These are phyloP conservation scores for Trypanosoma platydactyli DNA, from an alignment of 208 protist species.

Conservation along the genomic window DNA sequence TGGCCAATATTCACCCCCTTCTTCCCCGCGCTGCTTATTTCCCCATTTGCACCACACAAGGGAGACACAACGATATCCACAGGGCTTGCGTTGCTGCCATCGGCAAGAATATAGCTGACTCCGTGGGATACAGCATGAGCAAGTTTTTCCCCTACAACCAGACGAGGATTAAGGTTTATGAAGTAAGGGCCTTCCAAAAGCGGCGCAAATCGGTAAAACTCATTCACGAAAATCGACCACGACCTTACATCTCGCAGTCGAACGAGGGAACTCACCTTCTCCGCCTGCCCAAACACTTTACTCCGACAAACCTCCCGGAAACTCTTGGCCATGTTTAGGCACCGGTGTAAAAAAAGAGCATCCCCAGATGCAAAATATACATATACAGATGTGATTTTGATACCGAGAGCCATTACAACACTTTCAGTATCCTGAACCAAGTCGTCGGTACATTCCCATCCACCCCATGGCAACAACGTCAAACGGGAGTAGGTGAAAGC, in stretches of 20 bases:
- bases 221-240: constrained; percentile 56
- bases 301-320: constrained; percentile 20
- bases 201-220: constrained; percentile 51
- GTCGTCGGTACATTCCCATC: constrained; percentile 29
- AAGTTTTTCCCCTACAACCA: constrained; percentile 64
- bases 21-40: not conserved
- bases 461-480: constrained; percentile 43
- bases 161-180: constrained; percentile 59
- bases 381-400: constrained; percentile 38
- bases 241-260: constrained; percentile 55
- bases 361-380: constrained; percentile 33
- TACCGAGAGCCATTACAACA: constrained; percentile 38
- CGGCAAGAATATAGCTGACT: constrained; percentile 50
- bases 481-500: constrained; percentile 46
- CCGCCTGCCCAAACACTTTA: constrained; percentile 34
- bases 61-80: constrained; percentile 57
- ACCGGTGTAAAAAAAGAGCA: constrained; percentile 20
- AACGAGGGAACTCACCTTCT: constrained; percentile 32
- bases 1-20: constrained; percentile 7
- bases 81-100: constrained; percentile 40
- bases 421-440: constrained; percentile 36
- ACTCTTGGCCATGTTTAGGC: constrained; percentile 7
- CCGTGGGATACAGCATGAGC: constrained; percentile 44
- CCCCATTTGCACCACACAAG: constrained; percentile 18
- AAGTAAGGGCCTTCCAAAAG: constrained; percentile 47